Evolutionary conservation across 192 early-diverging fungal species (phyloP).

Genomic region (Coemansia sp.): DNA sequence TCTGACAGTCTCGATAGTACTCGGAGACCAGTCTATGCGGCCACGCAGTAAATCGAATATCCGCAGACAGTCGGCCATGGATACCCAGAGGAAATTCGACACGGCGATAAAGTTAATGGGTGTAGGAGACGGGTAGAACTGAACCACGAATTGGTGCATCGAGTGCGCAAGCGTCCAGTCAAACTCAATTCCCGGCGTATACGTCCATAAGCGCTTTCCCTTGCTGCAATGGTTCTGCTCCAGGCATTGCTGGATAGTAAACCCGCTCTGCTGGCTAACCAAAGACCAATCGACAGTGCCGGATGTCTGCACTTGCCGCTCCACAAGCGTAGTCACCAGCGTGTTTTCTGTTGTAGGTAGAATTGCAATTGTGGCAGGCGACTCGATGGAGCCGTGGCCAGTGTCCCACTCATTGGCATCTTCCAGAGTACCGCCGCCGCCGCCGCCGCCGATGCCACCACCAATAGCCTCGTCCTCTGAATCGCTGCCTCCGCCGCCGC

Average conservation of each 20-base stretch:
- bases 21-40: conserved; percentile 23
- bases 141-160: conserved; percentile 18
- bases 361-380: not conserved
- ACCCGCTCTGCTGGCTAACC: conserved; percentile 15
- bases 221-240: conserved; percentile 23
- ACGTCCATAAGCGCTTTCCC: conserved; percentile 24
- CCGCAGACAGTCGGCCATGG: conserved; percentile 21
- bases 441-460: too few species aligned
- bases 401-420: conserved; percentile 27
- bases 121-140: conserved; percentile 27
- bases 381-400: conserved; percentile 14
- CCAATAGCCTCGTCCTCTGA: not conserved
- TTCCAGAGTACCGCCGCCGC: not conserved
- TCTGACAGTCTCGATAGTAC: conserved; percentile 1
- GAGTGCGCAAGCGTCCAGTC: conserved; percentile 18
- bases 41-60: conserved; percentile 34
- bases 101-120: conserved; percentile 38
- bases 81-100: conserved; percentile 31
- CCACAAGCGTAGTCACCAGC: conserved; percentile 7
- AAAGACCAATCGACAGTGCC: conserved; percentile 24
- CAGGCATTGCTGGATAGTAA: conserved; percentile 16
- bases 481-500: not conserved
- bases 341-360: conserved; percentile 11
- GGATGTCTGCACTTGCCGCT: not conserved
- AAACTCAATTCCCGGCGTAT: conserved; percentile 12